Evolutionary conservation across 805 yeast genomes (phyloP).

Genomic region (Pichia nanzhaoensis): DNA sequence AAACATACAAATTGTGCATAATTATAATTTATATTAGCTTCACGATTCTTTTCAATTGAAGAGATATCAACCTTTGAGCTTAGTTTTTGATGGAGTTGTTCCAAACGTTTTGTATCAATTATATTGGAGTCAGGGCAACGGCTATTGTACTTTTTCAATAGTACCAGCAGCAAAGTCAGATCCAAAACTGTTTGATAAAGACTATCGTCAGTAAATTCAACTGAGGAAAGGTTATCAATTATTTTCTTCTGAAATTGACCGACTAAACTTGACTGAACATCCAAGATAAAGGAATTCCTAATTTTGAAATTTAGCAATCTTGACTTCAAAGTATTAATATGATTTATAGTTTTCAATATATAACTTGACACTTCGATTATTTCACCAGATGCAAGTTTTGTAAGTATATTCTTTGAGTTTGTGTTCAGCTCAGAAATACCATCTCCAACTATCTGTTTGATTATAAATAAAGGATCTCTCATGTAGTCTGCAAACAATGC

Average conservation of each 20-base stretch:
- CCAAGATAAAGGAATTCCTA: conserved; percentile 16
- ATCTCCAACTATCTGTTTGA: conserved; percentile 34
- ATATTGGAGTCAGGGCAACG: conserved; percentile 13
- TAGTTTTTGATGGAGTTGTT: conserved; percentile 18
- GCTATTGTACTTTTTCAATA: conserved; percentile 19
- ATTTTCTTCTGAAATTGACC: conserved; percentile 21
- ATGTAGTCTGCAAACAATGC: conserved; percentile 50
- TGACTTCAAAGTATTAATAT: conserved; percentile 24
- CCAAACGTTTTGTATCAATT: conserved; percentile 18
- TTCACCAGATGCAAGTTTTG: conserved; percentile 35
- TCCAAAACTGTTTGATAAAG: conserved; percentile 22
- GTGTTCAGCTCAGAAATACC: conserved; percentile 29
- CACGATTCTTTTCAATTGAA: conserved; percentile 16
- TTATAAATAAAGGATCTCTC: conserved; percentile 38
- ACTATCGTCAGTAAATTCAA: conserved; percentile 21
- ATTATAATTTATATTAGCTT: conserved; percentile 17
- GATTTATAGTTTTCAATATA: conserved; percentile 20
- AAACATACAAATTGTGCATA: conserved; percentile 26
- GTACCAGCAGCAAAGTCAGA: conserved; percentile 17
- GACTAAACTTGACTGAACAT: conserved; percentile 20
- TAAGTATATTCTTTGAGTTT: conserved; percentile 14
- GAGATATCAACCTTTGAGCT: conserved; percentile 15
- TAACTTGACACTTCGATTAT: conserved; percentile 18
- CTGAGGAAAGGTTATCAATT: conserved; percentile 15
- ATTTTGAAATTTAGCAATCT: conserved; percentile 18